Evolutionary conservation across 345 rosid genomes (phyloP), one percentile per base, ranked within the genome.

Genomic region (Nasturtium officinale): DNA sequence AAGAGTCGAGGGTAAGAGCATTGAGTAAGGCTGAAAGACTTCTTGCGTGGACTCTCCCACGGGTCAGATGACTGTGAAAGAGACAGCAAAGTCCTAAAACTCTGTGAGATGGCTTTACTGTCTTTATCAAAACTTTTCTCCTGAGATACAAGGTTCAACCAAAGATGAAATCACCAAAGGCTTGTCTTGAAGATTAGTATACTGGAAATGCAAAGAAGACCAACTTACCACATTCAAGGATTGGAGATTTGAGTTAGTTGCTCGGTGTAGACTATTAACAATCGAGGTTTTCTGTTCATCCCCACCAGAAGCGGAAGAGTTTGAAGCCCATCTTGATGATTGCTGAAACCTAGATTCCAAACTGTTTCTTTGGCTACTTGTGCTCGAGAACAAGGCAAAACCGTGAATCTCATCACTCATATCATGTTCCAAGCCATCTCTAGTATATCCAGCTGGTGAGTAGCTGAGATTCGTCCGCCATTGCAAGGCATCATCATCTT

Each of bases 391-490:
- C 32, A 78, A 50, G 25, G 85, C 85, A 69, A 80, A 82, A 46
- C 82, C 77, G 35, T 67, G 86, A 53, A 73, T 78, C 28, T 82
- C 85, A 54, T 32, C 20, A 10, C 46, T 7, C 16, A 9, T 5
- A 48, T 58, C 77, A 43, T 72, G 87, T 30, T 58, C 82, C 76
- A 80, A 64, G 83, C 81, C 69, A 83, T 87, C 86, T 85, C 96
- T 85, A 82, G 77, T 78, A 83, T 80, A 89, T 87, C 72, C 84
- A 72, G 89, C 82, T 48, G 97, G 98, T 38, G 90, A 89, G 78
- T 82, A 93, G 77, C 96, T 89, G 59, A 92, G 79, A 82, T 93
- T 93, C 1, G 78, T 87, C 79, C 82, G 84, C 98, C 97, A 90
- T 69, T 62, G 87, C 20, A 87, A 86, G 69, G 82, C 87, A 15